These are phyloP conservation scores for Agrocybe pediades DNA, from an alignment of 768 basidiomycete species.

Conservation along the genomic window DNA sequence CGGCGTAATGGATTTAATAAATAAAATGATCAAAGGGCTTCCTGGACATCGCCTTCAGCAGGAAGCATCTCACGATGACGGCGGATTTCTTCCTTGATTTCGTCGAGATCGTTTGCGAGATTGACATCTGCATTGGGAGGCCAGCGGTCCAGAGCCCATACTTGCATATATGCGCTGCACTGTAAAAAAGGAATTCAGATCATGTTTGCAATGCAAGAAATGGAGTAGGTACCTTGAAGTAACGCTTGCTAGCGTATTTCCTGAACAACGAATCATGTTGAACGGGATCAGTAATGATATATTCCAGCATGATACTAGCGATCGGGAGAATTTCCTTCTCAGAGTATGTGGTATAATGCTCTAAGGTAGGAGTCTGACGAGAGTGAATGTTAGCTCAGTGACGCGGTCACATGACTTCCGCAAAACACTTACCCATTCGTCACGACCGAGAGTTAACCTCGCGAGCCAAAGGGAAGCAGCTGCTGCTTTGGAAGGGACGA, in stretches of 20 bases:
- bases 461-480: conserved; percentile 89
- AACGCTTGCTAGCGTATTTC: conserved; percentile 87
- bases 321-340: conserved; percentile 79
- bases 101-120: conserved; percentile 53
- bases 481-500: conserved; percentile 77
- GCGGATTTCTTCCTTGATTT: conserved; percentile 52
- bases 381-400: not conserved
- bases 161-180: conserved; percentile 76
- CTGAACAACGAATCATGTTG: conserved; percentile 79
- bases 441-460: conserved; percentile 72
- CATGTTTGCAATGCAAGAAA: not conserved
- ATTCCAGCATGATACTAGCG: conserved; percentile 87
- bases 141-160: conserved; percentile 81
- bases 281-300: conserved; percentile 66
- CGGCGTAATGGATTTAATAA: not conserved
- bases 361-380: conserved; percentile 74
- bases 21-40: not conserved
- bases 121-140: conserved; percentile 56
- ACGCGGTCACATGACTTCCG: not conserved
- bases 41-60: not conserved
- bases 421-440: conserved; percentile 71
- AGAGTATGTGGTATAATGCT: conserved; percentile 85
- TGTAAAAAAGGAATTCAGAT: conserved; percentile 26
- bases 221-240: conserved; percentile 64
- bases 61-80: conserved; percentile 9